These are phyloP conservation scores for Teunomyces lycoperdinae DNA, from an alignment of 805 yeast species.

Conservation along the genomic window DNA sequence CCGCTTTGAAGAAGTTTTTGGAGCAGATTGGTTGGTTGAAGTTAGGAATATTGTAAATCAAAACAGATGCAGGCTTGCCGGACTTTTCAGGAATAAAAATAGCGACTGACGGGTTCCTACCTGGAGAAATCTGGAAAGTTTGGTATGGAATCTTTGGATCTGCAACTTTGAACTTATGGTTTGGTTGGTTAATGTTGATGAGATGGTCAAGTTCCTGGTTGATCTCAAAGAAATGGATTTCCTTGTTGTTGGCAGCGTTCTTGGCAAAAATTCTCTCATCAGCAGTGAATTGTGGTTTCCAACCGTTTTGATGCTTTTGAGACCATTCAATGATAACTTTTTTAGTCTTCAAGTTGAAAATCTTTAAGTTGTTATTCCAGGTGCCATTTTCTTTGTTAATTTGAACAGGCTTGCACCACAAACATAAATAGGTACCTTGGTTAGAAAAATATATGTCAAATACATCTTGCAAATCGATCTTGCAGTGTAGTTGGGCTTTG, in stretches of 20 bases:
- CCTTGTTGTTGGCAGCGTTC: constrained; percentile 49
- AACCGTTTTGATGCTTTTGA: constrained; percentile 80
- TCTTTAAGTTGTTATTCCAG: constrained; percentile 74
- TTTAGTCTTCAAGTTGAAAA: constrained; percentile 57
- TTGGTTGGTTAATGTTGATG: constrained; percentile 46
- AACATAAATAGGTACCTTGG: constrained; percentile 70
- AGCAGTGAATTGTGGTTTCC: constrained; percentile 88
- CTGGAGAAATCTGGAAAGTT: constrained; percentile 74
- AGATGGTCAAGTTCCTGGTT: constrained; percentile 19
- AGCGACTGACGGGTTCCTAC: constrained; percentile 85
- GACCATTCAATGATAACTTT: constrained; percentile 59
- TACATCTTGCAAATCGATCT: constrained; percentile 60
- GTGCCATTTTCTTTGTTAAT: constrained; percentile 64
- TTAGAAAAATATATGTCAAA: constrained; percentile 90
- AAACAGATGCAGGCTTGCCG: constrained; percentile 88
- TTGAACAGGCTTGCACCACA: constrained; percentile 87
- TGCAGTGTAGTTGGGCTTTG: constrained; percentile 43
- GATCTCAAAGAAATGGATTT: constrained; percentile 67
- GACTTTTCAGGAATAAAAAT: constrained; percentile 82
- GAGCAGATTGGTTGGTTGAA: constrained; percentile 75
- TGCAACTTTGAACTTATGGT: constrained; percentile 54
- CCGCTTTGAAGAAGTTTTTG: constrained; percentile 93
- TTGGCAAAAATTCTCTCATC: constrained; percentile 75
- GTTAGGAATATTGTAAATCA: constrained; percentile 77
- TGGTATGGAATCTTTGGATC: constrained; percentile 51